Evolutionary conservation across 495 filamentous ascomycete species (phyloP).

Genomic region (Echria macrotheca): DNA sequence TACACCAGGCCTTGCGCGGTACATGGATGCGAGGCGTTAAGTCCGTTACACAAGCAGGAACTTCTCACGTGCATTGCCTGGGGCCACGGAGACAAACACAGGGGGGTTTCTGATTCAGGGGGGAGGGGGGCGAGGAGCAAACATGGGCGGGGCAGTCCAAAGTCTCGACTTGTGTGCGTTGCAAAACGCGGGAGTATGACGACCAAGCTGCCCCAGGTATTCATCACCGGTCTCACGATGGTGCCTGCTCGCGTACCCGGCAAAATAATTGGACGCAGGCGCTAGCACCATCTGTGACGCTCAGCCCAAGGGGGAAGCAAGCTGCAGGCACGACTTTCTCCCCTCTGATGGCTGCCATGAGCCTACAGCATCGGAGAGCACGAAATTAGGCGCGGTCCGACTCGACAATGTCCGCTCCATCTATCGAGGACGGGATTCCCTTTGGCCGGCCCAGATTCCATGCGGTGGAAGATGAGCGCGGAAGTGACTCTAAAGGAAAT

Average conservation of each 20-base stretch:
- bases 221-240: slow-evolving; percentile 11
- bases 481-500: too few relatives aligned
- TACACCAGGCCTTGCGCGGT: background rate
- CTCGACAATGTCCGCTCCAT: too few relatives aligned
- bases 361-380: slow-evolving; percentile 11
- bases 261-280: slow-evolving; percentile 12
- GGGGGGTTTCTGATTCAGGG: slow-evolving; percentile 6
- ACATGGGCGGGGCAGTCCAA: slow-evolving; percentile 7
- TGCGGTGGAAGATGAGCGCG: too few relatives aligned
- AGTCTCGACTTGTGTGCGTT: background rate
- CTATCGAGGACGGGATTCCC: too few relatives aligned
- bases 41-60: slow-evolving; percentile 2
- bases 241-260: slow-evolving; percentile 9
- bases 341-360: background rate
- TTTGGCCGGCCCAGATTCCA: too few relatives aligned
- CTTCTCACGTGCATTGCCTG: background rate
- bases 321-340: background rate
- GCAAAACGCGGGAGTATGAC: slow-evolving; percentile 11
- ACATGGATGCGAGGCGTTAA: too few relatives aligned
- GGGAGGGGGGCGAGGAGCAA: background rate
- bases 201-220: background rate
- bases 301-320: background rate
- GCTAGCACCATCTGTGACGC: background rate
- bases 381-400: background rate
- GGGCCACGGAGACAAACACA: slow-evolving; percentile 2